Conservation (phyloP, 225 moss, liverwort and hornwort genomes). For the Sphagnum tenellum region DNA sequence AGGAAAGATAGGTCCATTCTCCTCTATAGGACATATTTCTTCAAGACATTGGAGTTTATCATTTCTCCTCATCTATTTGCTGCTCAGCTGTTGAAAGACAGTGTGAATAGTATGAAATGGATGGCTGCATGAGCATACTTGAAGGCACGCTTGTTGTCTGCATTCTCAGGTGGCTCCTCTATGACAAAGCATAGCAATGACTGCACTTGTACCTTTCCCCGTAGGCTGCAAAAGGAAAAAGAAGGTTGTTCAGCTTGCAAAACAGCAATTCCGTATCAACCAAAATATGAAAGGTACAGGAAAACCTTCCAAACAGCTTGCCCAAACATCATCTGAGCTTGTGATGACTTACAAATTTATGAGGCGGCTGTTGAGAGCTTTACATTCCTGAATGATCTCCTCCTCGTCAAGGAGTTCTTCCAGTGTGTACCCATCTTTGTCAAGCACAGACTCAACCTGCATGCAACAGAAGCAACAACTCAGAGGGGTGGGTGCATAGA, state of each 20-base stretch:
- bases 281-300: too few relatives aligned
- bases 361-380: slow-evolving; percentile 84
- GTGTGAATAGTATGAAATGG: too few relatives aligned
- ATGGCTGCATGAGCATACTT: slow-evolving; percentile 47
- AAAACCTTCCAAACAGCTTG: too few relatives aligned
- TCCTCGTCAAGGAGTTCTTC: slow-evolving; percentile 99
- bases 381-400: slow-evolving; percentile 99
- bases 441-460: slow-evolving; percentile 97
- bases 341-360: slow-evolving; percentile 71
- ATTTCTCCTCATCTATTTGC: too few relatives aligned
- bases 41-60: too few relatives aligned
- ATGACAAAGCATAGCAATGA: slow-evolving; percentile 88
- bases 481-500: too few relatives aligned
- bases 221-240: slow-evolving; percentile 37
- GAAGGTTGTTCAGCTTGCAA: too few relatives aligned
- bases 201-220: slow-evolving; percentile 78
- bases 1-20: too few relatives aligned
- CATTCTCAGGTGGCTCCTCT: slow-evolving; percentile 92
- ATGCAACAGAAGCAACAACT: neutral
- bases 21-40: too few relatives aligned
- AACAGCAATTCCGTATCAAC: too few relatives aligned
- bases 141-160: slow-evolving; percentile 92
- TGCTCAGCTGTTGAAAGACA: too few relatives aligned
- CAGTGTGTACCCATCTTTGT: slow-evolving; percentile 88
- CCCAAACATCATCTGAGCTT: neutral